Evolutionary conservation across 768 basidiomycete species (phyloP), one percentile per base, ranked within the genome.

Genomic region (Clavaria fumosa): DNA sequence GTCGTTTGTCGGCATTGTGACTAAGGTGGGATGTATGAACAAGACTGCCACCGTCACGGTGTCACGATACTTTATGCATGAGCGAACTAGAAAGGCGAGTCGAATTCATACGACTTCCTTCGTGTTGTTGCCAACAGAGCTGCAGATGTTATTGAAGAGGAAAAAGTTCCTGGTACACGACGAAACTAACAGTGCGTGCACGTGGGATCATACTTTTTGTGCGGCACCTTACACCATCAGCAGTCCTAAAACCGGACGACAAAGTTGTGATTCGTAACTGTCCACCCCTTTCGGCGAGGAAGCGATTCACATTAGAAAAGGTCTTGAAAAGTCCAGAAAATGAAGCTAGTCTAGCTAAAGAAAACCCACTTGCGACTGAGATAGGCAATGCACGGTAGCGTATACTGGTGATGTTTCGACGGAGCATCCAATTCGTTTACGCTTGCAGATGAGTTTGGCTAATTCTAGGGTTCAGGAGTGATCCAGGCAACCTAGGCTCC

Each of bases 21-120:
- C 81, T 22, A 86, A 82, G 55, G 78, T 70, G 15, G 83, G 85
- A 6, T 71, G 65, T 46, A 88, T 88, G 83, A 64, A 75, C 38
- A 86, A 85, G 53, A 88, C 84, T 0, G 84, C 69, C 10, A 88
- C 85, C 0, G 83, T 88, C 34, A 76, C 79, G 1, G 82, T 88
- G 5, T 74, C 78, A 17, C 70, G 84, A 40, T 72, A 66, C 62
- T 64, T 79, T 26, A 56, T 71, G n/a, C 82, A 88, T 50, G 69
- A 70, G 43, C 50, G 70, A 33, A 86, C 83, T 4, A 75, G 78
- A 47, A 88, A 88, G 67, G 84, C 84, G 45, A 46, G 64, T 52
- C 35, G 31, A 30, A 28, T 34, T 3, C 14, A 10, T 17, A 22
- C 9, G 7, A 23, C 18, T 2, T 14, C 2, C 10, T 31, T 18